phyloP scores from a whole-genome alignment of 208 protist genomes.

The Strigomonas culicis region DNA sequence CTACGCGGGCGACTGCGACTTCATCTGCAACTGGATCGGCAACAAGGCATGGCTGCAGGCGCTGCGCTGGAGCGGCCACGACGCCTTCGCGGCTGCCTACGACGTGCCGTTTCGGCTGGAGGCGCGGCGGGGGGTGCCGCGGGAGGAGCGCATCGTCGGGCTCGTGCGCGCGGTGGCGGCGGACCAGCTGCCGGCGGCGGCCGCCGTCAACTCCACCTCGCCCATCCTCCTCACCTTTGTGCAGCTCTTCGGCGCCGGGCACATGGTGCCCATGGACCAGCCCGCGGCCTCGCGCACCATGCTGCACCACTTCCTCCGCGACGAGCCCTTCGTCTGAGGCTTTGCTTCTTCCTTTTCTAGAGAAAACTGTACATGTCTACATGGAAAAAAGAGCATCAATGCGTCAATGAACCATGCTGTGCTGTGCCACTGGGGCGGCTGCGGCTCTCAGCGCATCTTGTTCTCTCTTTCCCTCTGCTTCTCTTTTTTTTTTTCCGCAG shows the following conservation, averaged over 20 bases:
- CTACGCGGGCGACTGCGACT: constrained; percentile 90
- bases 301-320: constrained; percentile 38
- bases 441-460: too few species aligned
- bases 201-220: background rate
- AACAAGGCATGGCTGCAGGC: constrained; percentile 74
- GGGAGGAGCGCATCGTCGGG: constrained; percentile 19
- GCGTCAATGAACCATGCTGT: too few species aligned
- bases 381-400: too few species aligned
- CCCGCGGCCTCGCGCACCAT: constrained; percentile 35
- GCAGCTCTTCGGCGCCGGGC: constrained; percentile 55
- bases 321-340: constrained; percentile 18
- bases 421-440: too few species aligned
- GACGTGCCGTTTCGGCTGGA: constrained; percentile 20
- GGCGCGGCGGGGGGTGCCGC: background rate
- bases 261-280: constrained; percentile 84
- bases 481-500: background rate
- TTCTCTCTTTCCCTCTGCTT: background rate
- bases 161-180: constrained; percentile 20
- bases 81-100: constrained; percentile 32
- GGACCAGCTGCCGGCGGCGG: too few species aligned
- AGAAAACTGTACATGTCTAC: too few species aligned
- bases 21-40: constrained; percentile 91
- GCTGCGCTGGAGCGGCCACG: constrained; percentile 70
- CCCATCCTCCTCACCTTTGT: constrained; percentile 50
- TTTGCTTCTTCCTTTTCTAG: background rate